Base-by-base conservation (phyloP, 225 moss, liverwort and hornwort species). In the Pseudoscleropodium purum region DNA sequence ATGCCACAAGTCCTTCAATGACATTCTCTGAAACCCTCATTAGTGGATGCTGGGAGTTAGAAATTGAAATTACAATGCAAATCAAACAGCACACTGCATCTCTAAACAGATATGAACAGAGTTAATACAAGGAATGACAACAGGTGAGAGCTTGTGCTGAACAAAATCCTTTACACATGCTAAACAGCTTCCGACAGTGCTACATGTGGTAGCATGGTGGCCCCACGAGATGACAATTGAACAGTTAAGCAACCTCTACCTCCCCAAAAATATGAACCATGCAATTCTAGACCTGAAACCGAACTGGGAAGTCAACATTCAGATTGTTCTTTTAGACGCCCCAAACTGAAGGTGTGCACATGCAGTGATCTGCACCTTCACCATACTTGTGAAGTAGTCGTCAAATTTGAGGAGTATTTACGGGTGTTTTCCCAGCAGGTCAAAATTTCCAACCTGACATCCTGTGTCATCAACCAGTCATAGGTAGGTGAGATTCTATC, bases 121-220 rank as follows among this genome's bases (percentile, higher is more conserved):
- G 73, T 64, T 75, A n/a, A 69, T 67, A 75, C 66, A 79, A 75
- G 76, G 60, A 86, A 81, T 70, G 89, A 59, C 63, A 89, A 89
- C 85, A 92, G 63, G 87, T 64, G 91, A 87, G 81, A 65, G 85
- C 78, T 83, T 93, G 89, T 61, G 77, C 85, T 89, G 77, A 91
- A 89, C 88, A 90, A 83, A 93, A 93, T 89, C 89, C 87, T 91
- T 93, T 85, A 89, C 89, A 93, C 78, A 84, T 70, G 89, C 88
- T 74, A 79, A 72, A 89, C 84, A 90, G 88, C 79, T 89, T 89
- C 43, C 86, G 88, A 82, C 81, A 85, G 87, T 68, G 89, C 91
- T 87, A 78, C 89, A 79, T 65, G 81, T 59, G 83, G 87, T 85
- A 88, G 91, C 91, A 76, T 61, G 85, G 82, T 79, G 89, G 81